Base-by-base conservation (phyloP, 1,139 yeast species). In the Blastobotrys buckinghamii region DNA sequence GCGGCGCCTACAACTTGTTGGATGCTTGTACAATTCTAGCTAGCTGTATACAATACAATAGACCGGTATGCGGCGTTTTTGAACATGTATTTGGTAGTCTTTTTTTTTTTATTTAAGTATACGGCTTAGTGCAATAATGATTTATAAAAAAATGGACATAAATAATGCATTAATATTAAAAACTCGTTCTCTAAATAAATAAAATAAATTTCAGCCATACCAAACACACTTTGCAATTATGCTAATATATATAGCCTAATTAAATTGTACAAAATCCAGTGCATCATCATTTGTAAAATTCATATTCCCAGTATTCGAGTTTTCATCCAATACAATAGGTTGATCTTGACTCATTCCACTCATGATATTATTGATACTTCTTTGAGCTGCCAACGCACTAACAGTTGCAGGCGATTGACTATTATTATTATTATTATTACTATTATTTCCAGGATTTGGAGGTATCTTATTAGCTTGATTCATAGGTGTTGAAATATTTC, bases 391-490 rank as follows among this genome's bases (percentile, higher is more conserved):
- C 34, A 39, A 16, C 2, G 45, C 48, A 24, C 44, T 45, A 10
- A 33, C 29, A 16, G 33, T 45, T 12, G 30, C 36, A 20, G 34
- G 35, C 34, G 20, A 45, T 50, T 15, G 41, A 46, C 24, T 43
- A 48, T 12, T 45, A 54, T 22, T 46, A 55, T 37, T 48, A 49
- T 39, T 51, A 50, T 8, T 42, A 44, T 12, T 45, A 34, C n/a
- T 43, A 42, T 38, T 43, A 44, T 30, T 32, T 33, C 19, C 41
- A 39, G 15, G 37, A 46, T 34, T 37, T 35, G 17, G 17, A 30
- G 29, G 45, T 34, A n/a, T 39, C 17, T 17, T 43, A 12, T 24
- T 24, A 45, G 17, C 27, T 27, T 42, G 43, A 47, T 24, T 45
- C 47, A 12, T 40, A 44, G n/a, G n/a, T 10, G 45, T 29, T 29